Conservation (phyloP, 257 asterid species). For the Gardenia jasminoides region DNA sequence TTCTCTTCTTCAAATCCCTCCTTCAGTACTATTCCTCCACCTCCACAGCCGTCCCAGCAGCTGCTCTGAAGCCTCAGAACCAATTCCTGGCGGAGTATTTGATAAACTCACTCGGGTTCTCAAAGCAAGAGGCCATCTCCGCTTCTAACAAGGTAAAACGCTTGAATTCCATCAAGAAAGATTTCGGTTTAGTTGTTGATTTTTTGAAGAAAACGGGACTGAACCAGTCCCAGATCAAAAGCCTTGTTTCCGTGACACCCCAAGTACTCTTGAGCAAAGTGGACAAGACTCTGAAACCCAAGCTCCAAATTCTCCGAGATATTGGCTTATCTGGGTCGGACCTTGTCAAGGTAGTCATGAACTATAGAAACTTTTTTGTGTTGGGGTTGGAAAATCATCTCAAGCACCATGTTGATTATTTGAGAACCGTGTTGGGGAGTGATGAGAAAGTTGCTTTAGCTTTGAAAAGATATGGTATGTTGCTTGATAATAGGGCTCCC, state of each 20-base stretch:
- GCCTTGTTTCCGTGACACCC: constrained; percentile 4
- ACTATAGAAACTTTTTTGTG: not conserved
- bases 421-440: not conserved
- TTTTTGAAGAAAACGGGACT: constrained; percentile 17
- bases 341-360: not conserved
- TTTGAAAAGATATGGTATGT: constrained; percentile 1
- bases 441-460: not conserved
- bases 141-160: constrained; percentile 11
- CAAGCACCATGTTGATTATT: constrained; percentile 1
- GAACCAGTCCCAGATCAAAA: constrained; percentile 8
- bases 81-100: constrained; percentile 10
- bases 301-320: constrained; percentile 1
- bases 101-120: constrained; percentile 20
- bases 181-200: constrained; percentile 15
- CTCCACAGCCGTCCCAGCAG: not conserved
- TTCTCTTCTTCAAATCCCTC: not conserved
- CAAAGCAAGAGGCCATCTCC: constrained; percentile 11
- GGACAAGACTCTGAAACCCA: constrained; percentile 22
- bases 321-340: constrained; percentile 10
- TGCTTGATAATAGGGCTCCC: not conserved
- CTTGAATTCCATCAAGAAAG: not conserved
- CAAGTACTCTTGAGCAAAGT: not conserved
- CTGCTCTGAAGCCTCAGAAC: not conserved
- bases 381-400: constrained; percentile 6
- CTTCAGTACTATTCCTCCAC: not conserved